These are phyloP conservation scores for Articulospora tetracladia DNA, from an alignment of 495 filamentous ascomycete species.

Conservation along the genomic window DNA sequence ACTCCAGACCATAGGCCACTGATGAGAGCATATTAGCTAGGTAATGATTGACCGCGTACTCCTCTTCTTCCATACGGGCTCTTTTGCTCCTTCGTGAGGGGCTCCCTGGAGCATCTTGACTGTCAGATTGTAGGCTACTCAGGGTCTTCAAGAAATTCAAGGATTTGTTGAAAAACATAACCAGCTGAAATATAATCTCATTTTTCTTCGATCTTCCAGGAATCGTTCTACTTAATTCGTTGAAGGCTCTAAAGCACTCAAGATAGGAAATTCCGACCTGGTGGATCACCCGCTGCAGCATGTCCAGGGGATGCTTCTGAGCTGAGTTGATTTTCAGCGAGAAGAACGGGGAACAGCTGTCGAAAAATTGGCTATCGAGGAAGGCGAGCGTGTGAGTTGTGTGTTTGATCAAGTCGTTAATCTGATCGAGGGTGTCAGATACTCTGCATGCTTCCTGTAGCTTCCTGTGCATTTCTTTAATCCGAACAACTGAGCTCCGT, in stretches of 20 bases:
- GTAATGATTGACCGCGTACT: conserved; percentile 20
- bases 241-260: conserved; percentile 26
- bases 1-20: conserved; percentile 13
- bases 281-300: conserved; percentile 18
- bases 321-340: conserved; percentile 3
- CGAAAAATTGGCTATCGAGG: conserved; percentile 8
- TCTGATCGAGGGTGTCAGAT: conserved; percentile 4
- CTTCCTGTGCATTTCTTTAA: conserved; percentile 2
- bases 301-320: background rate
- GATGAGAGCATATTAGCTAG: conserved; percentile 6
- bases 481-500: conserved; percentile 11
- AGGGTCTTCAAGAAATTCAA: conserved; percentile 30
- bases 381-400: conserved; percentile 6
- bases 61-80: conserved; percentile 4
- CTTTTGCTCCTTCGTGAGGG: conserved; percentile 7
- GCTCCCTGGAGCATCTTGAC: background rate
- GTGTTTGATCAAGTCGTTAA: conserved; percentile 6
- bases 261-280: conserved; percentile 13
- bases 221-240: conserved; percentile 28
- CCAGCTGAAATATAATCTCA: conserved; percentile 37
- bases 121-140: conserved; percentile 25
- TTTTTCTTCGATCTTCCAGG: conserved; percentile 16
- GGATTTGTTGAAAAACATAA: conserved; percentile 36
- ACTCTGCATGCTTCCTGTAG: conserved; percentile 23
- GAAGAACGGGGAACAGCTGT: conserved; percentile 11